phyloP scores from a whole-genome alignment of 768 basidiomycete species.

The Coprinopsis marcescibilis region DNA sequence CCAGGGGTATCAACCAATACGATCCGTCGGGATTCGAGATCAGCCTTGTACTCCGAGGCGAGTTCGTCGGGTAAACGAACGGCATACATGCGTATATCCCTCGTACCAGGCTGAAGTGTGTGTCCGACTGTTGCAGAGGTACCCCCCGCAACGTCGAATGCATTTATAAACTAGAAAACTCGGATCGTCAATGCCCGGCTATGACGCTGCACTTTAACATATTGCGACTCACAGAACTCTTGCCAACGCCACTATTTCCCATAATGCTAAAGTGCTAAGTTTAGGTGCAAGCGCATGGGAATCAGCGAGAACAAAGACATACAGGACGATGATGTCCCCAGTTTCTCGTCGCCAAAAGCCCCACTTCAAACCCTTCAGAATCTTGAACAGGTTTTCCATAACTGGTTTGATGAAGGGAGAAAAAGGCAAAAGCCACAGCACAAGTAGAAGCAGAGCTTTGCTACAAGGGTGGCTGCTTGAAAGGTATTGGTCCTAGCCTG shows the following conservation, averaged over 20 bases:
- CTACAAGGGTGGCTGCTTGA: too few species aligned
- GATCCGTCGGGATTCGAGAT: not conserved
- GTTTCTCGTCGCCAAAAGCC: not conserved
- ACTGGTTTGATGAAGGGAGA: too few species aligned
- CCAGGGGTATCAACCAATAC: constrained; percentile 24
- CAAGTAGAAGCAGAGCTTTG: too few species aligned
- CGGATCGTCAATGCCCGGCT: not conserved
- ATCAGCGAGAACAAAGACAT: constrained; percentile 2
- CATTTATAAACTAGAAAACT: constrained; percentile 17
- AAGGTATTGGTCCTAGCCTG: too few species aligned
- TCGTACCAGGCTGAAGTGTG: constrained; percentile 19
- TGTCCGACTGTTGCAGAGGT: constrained; percentile 17
- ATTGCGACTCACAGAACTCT: constrained; percentile 21
- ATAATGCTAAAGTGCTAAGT: constrained; percentile 18
- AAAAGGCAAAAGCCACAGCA: too few species aligned
- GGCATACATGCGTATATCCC: constrained; percentile 14
- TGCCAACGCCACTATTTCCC: constrained; percentile 26
- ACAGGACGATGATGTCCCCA: constrained; percentile 19
- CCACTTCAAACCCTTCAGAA: too few species aligned
- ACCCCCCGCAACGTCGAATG: not conserved
- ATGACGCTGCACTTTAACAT: not conserved
- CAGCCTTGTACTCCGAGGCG: constrained; percentile 1
- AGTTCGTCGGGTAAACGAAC: not conserved
- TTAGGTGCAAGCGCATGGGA: not conserved
- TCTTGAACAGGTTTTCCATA: too few species aligned